Percentiles rank a stretch among this genome's conserved stretches.
Evolutionary conservation across 2,329 filamentous ascomycete genomes (phyloP).

Genomic region (Lasiodiplodia theobromae): DNA sequence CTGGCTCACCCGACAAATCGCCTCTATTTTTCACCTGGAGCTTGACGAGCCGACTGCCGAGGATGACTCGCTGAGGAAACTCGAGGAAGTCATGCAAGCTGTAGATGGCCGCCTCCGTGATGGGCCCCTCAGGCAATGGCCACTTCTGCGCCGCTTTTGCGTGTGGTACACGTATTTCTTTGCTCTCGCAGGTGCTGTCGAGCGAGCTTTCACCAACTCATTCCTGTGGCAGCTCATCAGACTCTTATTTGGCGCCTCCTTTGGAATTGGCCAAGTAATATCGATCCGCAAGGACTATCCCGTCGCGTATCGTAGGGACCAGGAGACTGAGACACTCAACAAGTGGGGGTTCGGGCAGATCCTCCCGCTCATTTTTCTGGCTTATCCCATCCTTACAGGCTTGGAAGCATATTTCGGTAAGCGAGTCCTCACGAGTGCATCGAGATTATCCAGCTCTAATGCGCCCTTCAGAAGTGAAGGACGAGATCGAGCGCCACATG

Average conservation of each 20-base stretch:
- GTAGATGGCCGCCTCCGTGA: background rate
- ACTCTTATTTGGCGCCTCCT: conserved; percentile 11
- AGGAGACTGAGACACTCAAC: conserved; percentile 32
- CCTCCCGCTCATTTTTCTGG: conserved; percentile 37
- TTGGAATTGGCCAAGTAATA: conserved; percentile 19
- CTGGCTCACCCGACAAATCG: conserved; percentile 5
- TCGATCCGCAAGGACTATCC: conserved; percentile 14
- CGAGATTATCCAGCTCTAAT: background rate
- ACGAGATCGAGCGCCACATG: background rate
- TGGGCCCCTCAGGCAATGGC: background rate
- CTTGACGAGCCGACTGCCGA: conserved; percentile 4
- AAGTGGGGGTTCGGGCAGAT: conserved; percentile 40
- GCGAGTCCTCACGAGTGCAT: background rate
- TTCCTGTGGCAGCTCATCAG: conserved; percentile 20
- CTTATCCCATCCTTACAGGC: conserved; percentile 37
- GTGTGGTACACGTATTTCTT: conserved; percentile 8
- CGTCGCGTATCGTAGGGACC: conserved; percentile 21
- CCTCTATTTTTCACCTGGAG: background rate
- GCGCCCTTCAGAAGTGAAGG: background rate
- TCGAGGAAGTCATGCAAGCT: background rate
- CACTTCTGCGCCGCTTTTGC: background rate
- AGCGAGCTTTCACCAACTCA: conserved; percentile 1
- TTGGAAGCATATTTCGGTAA: conserved; percentile 39
- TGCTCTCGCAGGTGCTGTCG: conserved; percentile 5
- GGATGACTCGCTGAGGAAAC: conserved; percentile 2